A percentile compares a stretch with the other conserved stretches of the same genome.
These are phyloP conservation scores for Leptographium flavum DNA, from an alignment of 2,329 filamentous ascomycete genomes.

Conservation along the genomic window DNA sequence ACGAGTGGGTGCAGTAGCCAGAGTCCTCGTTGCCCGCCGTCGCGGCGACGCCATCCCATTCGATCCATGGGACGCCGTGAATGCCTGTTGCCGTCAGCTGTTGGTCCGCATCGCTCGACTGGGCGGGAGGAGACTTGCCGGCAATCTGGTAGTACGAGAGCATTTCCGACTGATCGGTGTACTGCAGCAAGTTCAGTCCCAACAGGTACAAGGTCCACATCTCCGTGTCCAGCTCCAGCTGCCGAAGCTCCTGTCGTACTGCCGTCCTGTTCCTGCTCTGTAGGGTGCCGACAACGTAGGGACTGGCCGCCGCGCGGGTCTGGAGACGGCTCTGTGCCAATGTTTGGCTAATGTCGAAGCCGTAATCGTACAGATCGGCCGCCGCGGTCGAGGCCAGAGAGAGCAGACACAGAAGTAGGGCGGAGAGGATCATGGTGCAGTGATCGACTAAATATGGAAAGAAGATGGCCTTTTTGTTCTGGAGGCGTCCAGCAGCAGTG, in stretches of 20 bases:
- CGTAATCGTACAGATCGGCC: constrained; percentile 33
- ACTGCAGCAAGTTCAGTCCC: constrained; percentile 58
- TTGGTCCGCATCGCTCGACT: too few relatives aligned
- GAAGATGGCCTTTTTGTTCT: too few relatives aligned
- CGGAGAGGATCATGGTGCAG: neutral
- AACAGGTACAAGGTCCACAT: constrained; percentile 67
- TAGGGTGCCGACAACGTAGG: constrained; percentile 29
- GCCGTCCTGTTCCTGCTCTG: constrained; percentile 19
- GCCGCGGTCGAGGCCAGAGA: neutral
- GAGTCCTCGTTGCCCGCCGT: constrained; percentile 35
- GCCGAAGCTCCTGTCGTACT: constrained; percentile 50
- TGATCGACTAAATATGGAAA: too few relatives aligned
- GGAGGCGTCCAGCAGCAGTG: too few relatives aligned
- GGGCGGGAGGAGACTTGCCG: constrained; percentile 16
- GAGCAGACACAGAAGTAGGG: neutral
- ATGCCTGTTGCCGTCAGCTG: constrained; percentile 42
- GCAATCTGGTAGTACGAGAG: constrained; percentile 69
- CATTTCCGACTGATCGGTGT: constrained; percentile 43
- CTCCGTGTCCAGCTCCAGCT: constrained; percentile 48
- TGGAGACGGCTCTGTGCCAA: constrained; percentile 25
- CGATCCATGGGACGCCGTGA: constrained; percentile 56
- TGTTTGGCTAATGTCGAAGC: constrained; percentile 23
- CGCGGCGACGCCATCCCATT: constrained; percentile 38
- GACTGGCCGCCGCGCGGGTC: constrained; percentile 9
- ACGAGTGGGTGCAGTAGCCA: constrained; percentile 65